These are phyloP conservation scores for Penstemon davidsonii DNA, from an alignment of 257 asterid genomes.

Conservation along the genomic window DNA sequence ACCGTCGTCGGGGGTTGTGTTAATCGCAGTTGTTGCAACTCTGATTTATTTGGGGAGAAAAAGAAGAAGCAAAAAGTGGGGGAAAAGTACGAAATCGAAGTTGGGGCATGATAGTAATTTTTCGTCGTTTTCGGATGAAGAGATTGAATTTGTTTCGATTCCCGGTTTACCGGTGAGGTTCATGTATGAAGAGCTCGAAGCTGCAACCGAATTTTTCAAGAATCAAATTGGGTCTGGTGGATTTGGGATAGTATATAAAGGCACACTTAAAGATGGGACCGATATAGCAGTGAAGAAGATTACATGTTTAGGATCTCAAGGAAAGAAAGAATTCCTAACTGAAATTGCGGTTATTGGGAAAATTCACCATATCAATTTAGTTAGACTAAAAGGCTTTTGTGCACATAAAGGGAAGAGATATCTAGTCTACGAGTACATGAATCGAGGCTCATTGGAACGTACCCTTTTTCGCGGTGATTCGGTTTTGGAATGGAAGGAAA, in stretches of 20 bases:
- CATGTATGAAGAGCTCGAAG: constrained; percentile 44
- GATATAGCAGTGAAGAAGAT: constrained; percentile 84
- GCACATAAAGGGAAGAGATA: constrained; percentile 52
- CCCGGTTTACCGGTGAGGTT: constrained; percentile 70
- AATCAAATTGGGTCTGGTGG: constrained; percentile 79
- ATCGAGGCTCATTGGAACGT: constrained; percentile 70
- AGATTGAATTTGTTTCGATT: constrained; percentile 44
- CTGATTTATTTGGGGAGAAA: constrained; percentile 40
- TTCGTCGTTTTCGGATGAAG: constrained; percentile 35
- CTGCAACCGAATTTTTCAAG: constrained; percentile 58
- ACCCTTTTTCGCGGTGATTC: constrained; percentile 55
- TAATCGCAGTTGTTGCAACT: constrained; percentile 23
- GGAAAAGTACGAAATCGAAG: constrained; percentile 22
- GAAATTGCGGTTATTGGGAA: constrained; percentile 81
- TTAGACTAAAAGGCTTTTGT: constrained; percentile 65
- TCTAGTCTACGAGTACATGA: constrained; percentile 81
- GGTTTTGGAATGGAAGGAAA: constrained; percentile 61
- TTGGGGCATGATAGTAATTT: constrained; percentile 18
- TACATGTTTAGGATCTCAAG: constrained; percentile 59
- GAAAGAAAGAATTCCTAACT: constrained; percentile 63
- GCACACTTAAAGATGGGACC: constrained; percentile 52
- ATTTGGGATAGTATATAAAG: constrained; percentile 76
- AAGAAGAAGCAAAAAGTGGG: constrained; percentile 17
- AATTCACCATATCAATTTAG: constrained; percentile 76
- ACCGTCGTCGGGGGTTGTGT: constrained; percentile 48